These are phyloP conservation scores for Aspergillus thermomutatus DNA, from an alignment of 2,329 filamentous ascomycete species.

Conservation along the genomic window DNA sequence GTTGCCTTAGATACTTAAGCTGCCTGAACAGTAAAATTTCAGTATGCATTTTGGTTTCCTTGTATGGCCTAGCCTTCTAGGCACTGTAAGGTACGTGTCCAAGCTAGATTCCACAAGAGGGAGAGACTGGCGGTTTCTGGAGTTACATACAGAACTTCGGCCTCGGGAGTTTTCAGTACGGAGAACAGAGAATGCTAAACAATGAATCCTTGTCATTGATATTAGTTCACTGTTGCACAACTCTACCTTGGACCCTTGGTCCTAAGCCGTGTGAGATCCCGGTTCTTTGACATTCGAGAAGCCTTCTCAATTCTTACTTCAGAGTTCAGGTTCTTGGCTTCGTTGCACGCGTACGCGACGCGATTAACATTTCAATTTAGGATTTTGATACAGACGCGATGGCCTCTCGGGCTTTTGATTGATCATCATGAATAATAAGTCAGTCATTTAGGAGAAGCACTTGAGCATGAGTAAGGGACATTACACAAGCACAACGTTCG, in stretches of 20 bases:
- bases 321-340: neutral
- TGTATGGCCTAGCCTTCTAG: neutral
- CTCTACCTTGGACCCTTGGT: too few species aligned
- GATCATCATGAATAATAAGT: neutral
- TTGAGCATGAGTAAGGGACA: neutral
- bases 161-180: neutral
- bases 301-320: neutral
- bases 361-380: conserved; percentile 10
- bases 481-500: neutral
- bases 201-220: neutral
- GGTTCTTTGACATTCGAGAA: neutral
- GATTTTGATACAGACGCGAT: neutral
- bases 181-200: too few species aligned
- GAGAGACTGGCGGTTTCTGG: neutral
- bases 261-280: neutral
- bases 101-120: neutral
- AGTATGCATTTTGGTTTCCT: neutral
- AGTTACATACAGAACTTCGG: neutral
- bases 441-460: neutral
- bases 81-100: neutral
- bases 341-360: conserved; percentile 14
- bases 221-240: too few species aligned
- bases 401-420: neutral
- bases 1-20: neutral
- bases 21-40: neutral